Evolutionary conservation across 2,329 filamentous ascomycete species (phyloP), one percentile per base, ranked within the genome.

Genomic region (Colletotrichum aenigma): DNA sequence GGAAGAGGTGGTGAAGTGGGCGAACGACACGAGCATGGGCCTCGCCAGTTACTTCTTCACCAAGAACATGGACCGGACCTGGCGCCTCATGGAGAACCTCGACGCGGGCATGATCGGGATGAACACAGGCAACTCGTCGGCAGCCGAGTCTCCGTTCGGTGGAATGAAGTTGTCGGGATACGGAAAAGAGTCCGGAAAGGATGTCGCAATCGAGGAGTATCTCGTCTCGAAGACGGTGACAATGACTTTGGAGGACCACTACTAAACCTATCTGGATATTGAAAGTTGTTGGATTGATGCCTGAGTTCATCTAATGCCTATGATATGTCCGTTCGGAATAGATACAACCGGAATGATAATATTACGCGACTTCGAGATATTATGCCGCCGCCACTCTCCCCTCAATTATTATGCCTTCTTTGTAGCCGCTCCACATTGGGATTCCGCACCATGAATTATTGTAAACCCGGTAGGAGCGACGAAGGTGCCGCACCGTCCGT

Each of bases 31-130:
- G 0, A 92, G 94, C 73, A 93, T 95, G 36, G 94, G 94, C 2
- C 88, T 96, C 18, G 94, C 94, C 1, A 93, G 92, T 2, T 96
- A 96, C 85, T 94, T 96, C 86, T 95, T 93, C 84, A 93, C 85
- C 9, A 81, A 82, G 76, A 83, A 89, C 79, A 72, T 88, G 4
- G 81, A 83, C 66, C 79, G 88, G 10, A 79, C 84, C 10, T 82
- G 80, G 66, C 81, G 87, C 7, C 83, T 90, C 3, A 84, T 86
- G 3, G 88, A 90, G 79, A 86, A 83, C 3, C 83, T 94, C 36
- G 89, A 94, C 75, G 89, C 92, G 0, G 92, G 92, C 6, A 94
- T 94, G 92, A 89, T 94, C 5, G 92, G 91, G 2, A 67, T 75
- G 73, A 75, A 75, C 12, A 75, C 74, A 0, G 74, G 70, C 1